Evolutionary conservation across 805 yeast genomes (phyloP), one percentile per base, ranked within the genome.

Genomic region (Hanseniaspora thailandica): DNA sequence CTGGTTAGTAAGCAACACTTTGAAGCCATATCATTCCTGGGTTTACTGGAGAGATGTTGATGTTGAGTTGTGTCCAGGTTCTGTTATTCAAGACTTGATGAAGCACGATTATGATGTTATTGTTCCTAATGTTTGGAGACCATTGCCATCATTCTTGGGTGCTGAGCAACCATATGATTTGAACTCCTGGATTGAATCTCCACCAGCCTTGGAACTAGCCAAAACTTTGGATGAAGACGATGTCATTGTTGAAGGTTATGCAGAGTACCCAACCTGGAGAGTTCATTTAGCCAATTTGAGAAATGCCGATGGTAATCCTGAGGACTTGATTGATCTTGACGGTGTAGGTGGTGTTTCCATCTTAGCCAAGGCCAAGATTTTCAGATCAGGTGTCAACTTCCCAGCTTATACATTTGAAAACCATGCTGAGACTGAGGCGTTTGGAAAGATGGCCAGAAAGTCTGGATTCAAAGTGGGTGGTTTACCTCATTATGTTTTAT

Each of bases 101-200:
- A 74, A 76, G 57, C 72, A 71, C 57, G 76, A 77, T 58, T 81
- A 74, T 62, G 95, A 85, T 62, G 84, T 85, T 15, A 73, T 85
- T 65, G 76, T 83, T 38, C 95, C 87, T 28, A 87, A 93, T 63
- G 96, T 93, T 33, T 93, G 98, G 98, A 76, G 98, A 61, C 98
- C 97, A 2, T 73, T 93, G 57, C 98, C 98, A 2, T 83, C 81
- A 45, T 93, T 89, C 69, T 76, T 93, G 57, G 94, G 93, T 19
- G 78, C 79, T 58, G 94, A 86, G 64, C 98, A 93, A 68, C 88
- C 97, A 1, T 93, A 93, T 66, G 98, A 93, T 68, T 76, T 93
- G 63, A 93, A 93, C 69, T 86, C 97, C 13, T 93, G 98, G 98
- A 77, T 86, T 55, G 98, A 93, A 69, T 80, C 89, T 3, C 83